phyloP scores from a whole-genome alignment of 2,329 filamentous ascomycete species.

The Fusarium pseudoanthophilum region DNA sequence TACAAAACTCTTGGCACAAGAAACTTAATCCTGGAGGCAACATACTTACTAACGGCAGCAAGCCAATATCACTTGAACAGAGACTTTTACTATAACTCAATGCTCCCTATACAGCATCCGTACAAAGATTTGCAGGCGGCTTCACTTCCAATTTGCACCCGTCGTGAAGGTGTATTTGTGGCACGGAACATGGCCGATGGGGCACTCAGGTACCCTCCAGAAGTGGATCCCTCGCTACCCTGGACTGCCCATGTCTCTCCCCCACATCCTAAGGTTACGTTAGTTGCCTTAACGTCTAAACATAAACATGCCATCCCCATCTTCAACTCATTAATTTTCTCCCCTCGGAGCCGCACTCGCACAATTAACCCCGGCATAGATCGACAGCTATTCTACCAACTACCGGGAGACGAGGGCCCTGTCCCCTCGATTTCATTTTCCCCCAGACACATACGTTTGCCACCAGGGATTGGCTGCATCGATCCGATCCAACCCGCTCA shows the following conservation, averaged over 20 bases:
- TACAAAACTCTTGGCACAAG: background rate
- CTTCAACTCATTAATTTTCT: slow-evolving; percentile 24
- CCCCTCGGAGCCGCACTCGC: slow-evolving; percentile 32
- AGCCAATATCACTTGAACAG: background rate
- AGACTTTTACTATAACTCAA: background rate
- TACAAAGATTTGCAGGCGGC: background rate
- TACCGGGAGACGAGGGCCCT: slow-evolving; percentile 25
- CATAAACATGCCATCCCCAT: slow-evolving; percentile 29
- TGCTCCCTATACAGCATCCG: background rate
- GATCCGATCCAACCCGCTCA: slow-evolving; percentile 35
- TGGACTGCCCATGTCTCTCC: slow-evolving; percentile 1
- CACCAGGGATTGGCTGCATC: slow-evolving; percentile 27
- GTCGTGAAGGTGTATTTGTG: slow-evolving; percentile 7
- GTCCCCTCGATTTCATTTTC: slow-evolving; percentile 14
- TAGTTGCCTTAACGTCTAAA: slow-evolving; percentile 4
- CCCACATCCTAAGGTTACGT: slow-evolving; percentile 10
- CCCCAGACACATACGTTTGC: slow-evolving; percentile 20
- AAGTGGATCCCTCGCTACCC: background rate
- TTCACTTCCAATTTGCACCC: background rate
- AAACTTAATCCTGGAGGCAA: background rate
- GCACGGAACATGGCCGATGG: slow-evolving; percentile 25
- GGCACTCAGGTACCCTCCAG: background rate
- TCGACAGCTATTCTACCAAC: slow-evolving; percentile 1
- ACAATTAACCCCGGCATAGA: slow-evolving; percentile 13
- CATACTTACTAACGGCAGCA: background rate